Evolutionary conservation across 1,284 basidiomycete genomes (phyloP), one percentile per base, ranked within the genome.

Genomic region (Cronartium quercuum): DNA sequence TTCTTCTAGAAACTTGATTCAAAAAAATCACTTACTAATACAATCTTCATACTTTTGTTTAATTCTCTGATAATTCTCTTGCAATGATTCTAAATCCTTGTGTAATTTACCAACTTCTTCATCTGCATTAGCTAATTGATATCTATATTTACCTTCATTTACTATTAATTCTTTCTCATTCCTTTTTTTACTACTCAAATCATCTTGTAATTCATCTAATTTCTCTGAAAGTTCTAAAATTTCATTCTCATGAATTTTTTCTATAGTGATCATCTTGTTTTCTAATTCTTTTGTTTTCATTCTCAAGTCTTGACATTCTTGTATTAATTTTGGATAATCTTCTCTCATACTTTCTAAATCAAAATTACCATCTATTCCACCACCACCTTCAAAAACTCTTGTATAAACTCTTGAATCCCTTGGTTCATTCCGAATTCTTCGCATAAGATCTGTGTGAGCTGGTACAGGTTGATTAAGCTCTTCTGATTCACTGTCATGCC

Each of bases 171-270:
- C 69, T 41, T 73, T 73, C 55, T 65, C 69, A 4, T 42, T 47
- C 55, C 64, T 73, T 63, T 73, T 73, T 24, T 51, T 57, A 13
- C 34, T 64, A 12, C 61, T 29, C 1, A 64, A 55, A 15, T 73
- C 69, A 38, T 73, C 60, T 40, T 58, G 47, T 24, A 73, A 34
- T 41, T 65, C 69, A 15, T 73, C 69, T 21, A 73, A 35, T 40
- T 73, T 40, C n/a, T 73, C 61, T 1, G 9, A 64, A 10, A 73
- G 21, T 13, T 37, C 38, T 10, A 38, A 15, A 10, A 73, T 24
- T 41, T 73, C 69, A 37, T 58, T 21, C 12, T 73, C 69, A 40
- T 73, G 69, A 7, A 65, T 73, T 34, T 65, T 63, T 65, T 57
- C 69, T 18, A 73, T 24, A n/a, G 55, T 47, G 7, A 47, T 37